Percentiles rank a stretch among this genome's conserved stretches.
Conservation (phyloP, 495 filamentous ascomycete species). For the Eremomyces bilateralis region DNA sequence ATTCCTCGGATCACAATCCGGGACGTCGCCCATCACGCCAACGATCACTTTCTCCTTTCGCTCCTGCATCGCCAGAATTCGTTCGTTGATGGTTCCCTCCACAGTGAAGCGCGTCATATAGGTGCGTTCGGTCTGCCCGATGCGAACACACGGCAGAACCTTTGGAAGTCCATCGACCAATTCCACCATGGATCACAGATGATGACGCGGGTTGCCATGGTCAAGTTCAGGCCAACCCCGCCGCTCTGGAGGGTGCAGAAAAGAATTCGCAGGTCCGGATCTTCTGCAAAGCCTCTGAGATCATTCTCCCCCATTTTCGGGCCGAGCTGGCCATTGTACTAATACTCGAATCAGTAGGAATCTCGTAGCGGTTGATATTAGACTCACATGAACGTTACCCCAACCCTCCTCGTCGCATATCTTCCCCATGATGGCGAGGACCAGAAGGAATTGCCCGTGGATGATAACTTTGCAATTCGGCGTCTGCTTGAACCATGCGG, state of each 20-base stretch:
- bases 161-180: constrained; percentile 21
- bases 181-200: constrained; percentile 26
- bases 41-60: constrained; percentile 16
- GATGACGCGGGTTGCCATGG: constrained; percentile 23
- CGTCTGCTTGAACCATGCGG: constrained; percentile 17
- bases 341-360: no score
- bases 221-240: constrained; percentile 18
- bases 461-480: constrained; percentile 20
- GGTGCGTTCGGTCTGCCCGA: constrained; percentile 35
- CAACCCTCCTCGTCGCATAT: constrained; percentile 16
- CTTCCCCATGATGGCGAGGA: constrained; percentile 15
- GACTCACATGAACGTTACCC: constrained; percentile 8
- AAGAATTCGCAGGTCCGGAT: constrained; percentile 13
- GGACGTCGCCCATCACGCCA: constrained; percentile 15
- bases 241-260: constrained; percentile 14
- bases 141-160: constrained; percentile 41
- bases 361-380: no score
- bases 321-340: constrained; percentile 17
- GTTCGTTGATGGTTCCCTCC: constrained; percentile 27
- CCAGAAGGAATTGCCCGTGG: constrained; percentile 18
- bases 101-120: constrained; percentile 31
- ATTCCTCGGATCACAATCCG: no score
- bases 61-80: constrained; percentile 23
- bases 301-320: constrained; percentile 10
- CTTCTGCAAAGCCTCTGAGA: constrained; percentile 12